Evolutionary conservation across 805 yeast genomes (phyloP).

Genomic region (Diddensiella santjacobensis): DNA sequence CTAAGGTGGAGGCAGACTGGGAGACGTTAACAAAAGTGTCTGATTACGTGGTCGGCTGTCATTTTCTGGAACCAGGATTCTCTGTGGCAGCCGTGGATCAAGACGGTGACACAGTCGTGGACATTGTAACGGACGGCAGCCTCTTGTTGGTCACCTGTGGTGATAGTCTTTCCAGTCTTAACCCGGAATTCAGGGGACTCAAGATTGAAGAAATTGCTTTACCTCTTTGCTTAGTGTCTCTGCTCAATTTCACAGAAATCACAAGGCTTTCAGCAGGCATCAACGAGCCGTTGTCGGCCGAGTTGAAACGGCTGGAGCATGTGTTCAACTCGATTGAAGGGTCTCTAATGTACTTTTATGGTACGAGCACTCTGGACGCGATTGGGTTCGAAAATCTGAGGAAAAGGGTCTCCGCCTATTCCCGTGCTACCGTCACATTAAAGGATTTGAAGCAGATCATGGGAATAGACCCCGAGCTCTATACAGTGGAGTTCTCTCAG

Average conservation of each 20-base stretch:
- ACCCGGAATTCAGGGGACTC: not conserved
- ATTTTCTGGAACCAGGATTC: not conserved
- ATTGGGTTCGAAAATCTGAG: conserved; percentile 23
- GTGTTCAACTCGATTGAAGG: conserved; percentile 25
- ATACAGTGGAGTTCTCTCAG: conserved; percentile 14
- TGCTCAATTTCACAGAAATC: not conserved
- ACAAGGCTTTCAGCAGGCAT: not conserved
- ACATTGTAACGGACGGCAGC: not conserved
- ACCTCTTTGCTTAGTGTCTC: not conserved
- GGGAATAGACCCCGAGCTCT: conserved; percentile 25
- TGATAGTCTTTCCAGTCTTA: not conserved
- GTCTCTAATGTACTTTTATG: conserved; percentile 21
- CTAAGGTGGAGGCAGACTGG: not conserved
- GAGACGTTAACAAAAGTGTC: not conserved
- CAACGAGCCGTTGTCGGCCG: not conserved
- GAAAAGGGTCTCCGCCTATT: conserved; percentile 18
- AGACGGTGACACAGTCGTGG: not conserved
- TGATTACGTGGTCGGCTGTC: not conserved
- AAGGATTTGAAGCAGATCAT: conserved; percentile 24
- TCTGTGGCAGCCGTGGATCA: not conserved
- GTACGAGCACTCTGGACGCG: conserved; percentile 23
- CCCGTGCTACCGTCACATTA: conserved; percentile 21
- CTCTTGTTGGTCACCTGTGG: not conserved
- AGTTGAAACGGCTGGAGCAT: conserved; percentile 1
- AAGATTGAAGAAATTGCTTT: not conserved